Base-by-base conservation (phyloP, 2,329 filamentous ascomycete species). In the Paraconiothyrium sp. region DNA sequence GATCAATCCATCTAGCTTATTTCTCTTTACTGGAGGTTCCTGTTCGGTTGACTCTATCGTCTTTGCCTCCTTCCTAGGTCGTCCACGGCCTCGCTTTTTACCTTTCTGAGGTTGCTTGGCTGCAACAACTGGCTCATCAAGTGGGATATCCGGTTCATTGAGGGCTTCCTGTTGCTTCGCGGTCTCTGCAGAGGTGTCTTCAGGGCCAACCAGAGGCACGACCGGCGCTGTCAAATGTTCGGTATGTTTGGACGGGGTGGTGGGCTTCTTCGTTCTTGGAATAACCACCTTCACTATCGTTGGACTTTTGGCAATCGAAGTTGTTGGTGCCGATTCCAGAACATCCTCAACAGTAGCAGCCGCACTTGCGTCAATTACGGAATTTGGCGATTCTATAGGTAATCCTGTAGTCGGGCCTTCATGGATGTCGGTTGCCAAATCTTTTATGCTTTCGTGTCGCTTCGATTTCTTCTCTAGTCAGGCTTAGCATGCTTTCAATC, bases 21-120 rank as follows among this genome's bases (percentile, higher is more conserved):
- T 43, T 10, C 30, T 43, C 8, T 32, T 41, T 32, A 58, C 61
- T 2, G 43, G 13, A 14, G 60, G 34, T 11, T 60, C 44, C 34
- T 65, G 59, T 44, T 43, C 46, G 8, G 60, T 52, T 3, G 48
- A 30, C 16, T 66, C 54, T 16, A 43, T 48, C 22, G 64, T 32
- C 20, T 65, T 62, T 13, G 46, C 24, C 32, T 48, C 64, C 56
- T 77, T 78, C 44, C 69, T 71, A 5, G 76, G 76, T 13, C 76
- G 70, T 49, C 76, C 75, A 50, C 77, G 71, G 32, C 72, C 67
- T 67, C 68, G 61, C 43, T 74, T 78, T 64, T 70, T 75, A 50
- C 66, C 67, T 3, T 59, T 58, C 8, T 47, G 48, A 10, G 57
- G n/a, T 27, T 63, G 59, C 4, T 60, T 32, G 20, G 54, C 13